Evolutionary conservation across 1,284 basidiomycete genomes (phyloP), one percentile per base, ranked within the genome.

Genomic region (Ceratobasidium sp.): DNA sequence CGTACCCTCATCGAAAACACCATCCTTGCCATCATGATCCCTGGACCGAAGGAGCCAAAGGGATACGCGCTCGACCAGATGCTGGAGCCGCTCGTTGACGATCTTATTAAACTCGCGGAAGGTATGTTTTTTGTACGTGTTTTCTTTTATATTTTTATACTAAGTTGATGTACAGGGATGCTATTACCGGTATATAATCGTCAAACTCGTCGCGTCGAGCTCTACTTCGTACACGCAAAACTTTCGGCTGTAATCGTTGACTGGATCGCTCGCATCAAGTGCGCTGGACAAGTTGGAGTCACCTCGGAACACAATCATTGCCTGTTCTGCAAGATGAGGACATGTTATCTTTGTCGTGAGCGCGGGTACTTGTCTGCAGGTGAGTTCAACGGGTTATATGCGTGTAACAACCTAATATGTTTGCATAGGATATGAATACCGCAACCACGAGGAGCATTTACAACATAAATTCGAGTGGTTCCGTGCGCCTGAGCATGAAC

Each of bases 41-140:
- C 76, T 1, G 76, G 76, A 20, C 76, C 67, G 3, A 66, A 70
- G 7, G 57, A 68, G 26, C 76, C 67, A 7, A 57, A 38, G n/a
- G 33, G 10, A 1, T 68, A 70, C 17, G 64, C 23, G 2, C 38
- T 70, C 1, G n/a, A 70, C 23, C 76, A 77, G 26, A 66, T 68
- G 42, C 23, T 77, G 15, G 66, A 59, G 12, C 62, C 65, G 5
- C 40, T 77, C 4, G 52, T 77, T 10, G 66, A 77, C 28, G 52
- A 77, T 2, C 26, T 71, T 17, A 15, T 71, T 4, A 9, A 38
- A 42, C 56, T 71, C 10, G 40, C 56, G 33, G 6, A 71, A 71
- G 69, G 69, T 71, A 23, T 10, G 56, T 33, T 33, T 33, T 33
- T 28, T 33, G 33, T 33, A 33, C 33, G 33, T 33, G 33, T 42